Evolutionary conservation across 495 filamentous ascomycete species (phyloP).

Genomic region (Corynascus novoguineensis): DNA sequence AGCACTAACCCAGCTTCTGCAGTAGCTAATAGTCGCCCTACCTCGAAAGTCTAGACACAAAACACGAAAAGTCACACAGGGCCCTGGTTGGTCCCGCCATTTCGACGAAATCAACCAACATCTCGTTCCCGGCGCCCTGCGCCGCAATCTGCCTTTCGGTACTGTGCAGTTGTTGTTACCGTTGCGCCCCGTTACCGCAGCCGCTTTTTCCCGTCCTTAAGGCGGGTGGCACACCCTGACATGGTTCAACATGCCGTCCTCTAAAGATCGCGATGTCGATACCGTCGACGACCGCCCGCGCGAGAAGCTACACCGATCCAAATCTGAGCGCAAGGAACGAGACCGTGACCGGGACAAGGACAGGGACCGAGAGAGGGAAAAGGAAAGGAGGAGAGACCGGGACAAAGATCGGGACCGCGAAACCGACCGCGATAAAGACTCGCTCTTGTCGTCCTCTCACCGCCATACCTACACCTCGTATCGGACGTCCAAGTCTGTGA

Average conservation of each 20-base stretch:
- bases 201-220: conserved; percentile 22
- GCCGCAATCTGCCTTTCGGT: conserved; percentile 13
- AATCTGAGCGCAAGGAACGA: conserved; percentile 30
- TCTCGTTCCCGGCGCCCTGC: neutral
- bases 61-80: neutral
- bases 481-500: conserved; percentile 36
- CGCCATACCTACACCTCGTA: conserved; percentile 18
- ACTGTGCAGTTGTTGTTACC: neutral
- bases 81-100: conserved; percentile 2
- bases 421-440: conserved; percentile 25
- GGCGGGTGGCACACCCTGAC: conserved; percentile 31
- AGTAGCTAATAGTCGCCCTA: neutral
- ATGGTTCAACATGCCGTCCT: conserved; percentile 42
- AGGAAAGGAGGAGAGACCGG: conserved; percentile 12
- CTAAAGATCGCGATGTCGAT: conserved; percentile 40
- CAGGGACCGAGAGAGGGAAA: conserved; percentile 18
- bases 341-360: conserved; percentile 28
- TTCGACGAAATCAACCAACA: conserved; percentile 4
- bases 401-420: conserved; percentile 27
- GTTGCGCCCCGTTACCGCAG: conserved; percentile 6
- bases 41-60: neutral
- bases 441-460: conserved; percentile 12
- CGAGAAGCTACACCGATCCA: conserved; percentile 38
- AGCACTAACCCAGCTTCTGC: neutral
- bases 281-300: conserved; percentile 35